These are phyloP conservation scores for Teunomyces cretensis DNA, from an alignment of 805 yeast genomes.

Conservation along the genomic window DNA sequence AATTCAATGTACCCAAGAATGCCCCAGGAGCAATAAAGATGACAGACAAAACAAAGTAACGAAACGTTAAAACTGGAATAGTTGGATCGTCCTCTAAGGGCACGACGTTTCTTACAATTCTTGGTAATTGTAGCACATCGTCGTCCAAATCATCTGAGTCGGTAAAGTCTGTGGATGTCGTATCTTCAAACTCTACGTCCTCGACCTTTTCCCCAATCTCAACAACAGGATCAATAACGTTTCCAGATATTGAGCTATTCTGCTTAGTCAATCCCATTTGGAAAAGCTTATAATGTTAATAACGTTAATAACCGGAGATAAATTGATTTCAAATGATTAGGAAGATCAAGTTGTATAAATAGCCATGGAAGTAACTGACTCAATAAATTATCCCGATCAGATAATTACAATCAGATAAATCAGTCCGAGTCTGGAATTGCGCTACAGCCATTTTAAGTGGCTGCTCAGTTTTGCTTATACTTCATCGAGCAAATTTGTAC, in stretches of 20 bases:
- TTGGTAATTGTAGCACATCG: slow-evolving; percentile 29
- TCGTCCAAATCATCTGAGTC: neutral
- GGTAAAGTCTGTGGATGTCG: slow-evolving; percentile 1
- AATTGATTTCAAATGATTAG: no score
- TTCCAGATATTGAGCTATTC: neutral
- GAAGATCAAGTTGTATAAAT: no score
- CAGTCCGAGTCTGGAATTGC: slow-evolving; percentile 1
- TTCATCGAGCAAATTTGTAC: neutral
- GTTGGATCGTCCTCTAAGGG: slow-evolving; percentile 24
- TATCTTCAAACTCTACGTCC: slow-evolving; percentile 2
- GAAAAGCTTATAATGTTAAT: no score
- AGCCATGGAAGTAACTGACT: no score
- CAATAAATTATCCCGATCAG: neutral
- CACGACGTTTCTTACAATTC: slow-evolving; percentile 31
- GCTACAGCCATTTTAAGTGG: neutral
- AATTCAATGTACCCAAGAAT: slow-evolving; percentile 37
- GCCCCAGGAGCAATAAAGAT: slow-evolving; percentile 41
- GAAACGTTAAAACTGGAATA: slow-evolving; percentile 29
- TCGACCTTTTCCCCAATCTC: neutral
- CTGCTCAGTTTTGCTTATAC: neutral
- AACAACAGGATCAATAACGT: neutral
- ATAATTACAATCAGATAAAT: slow-evolving; percentile 1
- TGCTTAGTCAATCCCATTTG: neutral
- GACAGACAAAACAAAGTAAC: slow-evolving; percentile 33
- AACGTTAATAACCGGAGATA: no score